These are phyloP conservation scores for Trichoderma harzianum DNA, from an alignment of 2,329 filamentous ascomycete genomes.

Conservation along the genomic window DNA sequence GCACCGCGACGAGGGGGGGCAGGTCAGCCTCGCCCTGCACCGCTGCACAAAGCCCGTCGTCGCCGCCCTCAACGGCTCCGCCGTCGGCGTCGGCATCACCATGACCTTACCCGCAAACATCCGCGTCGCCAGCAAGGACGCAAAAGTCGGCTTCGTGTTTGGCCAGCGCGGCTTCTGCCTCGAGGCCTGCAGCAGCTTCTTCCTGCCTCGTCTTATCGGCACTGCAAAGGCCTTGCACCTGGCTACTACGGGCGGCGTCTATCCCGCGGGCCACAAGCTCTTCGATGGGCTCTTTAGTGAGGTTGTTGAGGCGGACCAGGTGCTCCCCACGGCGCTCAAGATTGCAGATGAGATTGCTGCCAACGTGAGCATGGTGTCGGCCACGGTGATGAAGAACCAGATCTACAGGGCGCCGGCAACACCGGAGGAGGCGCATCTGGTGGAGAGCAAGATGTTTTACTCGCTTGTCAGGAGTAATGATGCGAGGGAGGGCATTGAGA, in stretches of 20 bases:
- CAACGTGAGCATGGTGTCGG: slow-evolving; percentile 63
- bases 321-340: slow-evolving; percentile 62
- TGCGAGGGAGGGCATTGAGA: slow-evolving; percentile 62
- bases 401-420: slow-evolving; percentile 59
- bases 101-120: slow-evolving; percentile 57
- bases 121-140: slow-evolving; percentile 50
- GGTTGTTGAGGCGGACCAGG: slow-evolving; percentile 55
- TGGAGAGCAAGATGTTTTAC: slow-evolving; percentile 64
- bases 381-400: slow-evolving; percentile 67
- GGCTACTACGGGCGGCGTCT: slow-evolving; percentile 63
- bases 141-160: slow-evolving; percentile 74
- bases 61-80: slow-evolving; percentile 56
- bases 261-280: slow-evolving; percentile 47
- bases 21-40: slow-evolving; percentile 53
- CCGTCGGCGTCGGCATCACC: slow-evolving; percentile 60
- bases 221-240: slow-evolving; percentile 61
- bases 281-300: slow-evolving; percentile 65
- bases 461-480: slow-evolving; percentile 57
- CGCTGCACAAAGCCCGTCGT: slow-evolving; percentile 57
- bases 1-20: slow-evolving; percentile 52
- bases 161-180: slow-evolving; percentile 65
- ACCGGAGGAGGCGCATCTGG: slow-evolving; percentile 66
- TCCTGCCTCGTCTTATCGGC: slow-evolving; percentile 68
- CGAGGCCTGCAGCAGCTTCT: slow-evolving; percentile 70
- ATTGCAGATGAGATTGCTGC: slow-evolving; percentile 63